Evolutionary conservation across 768 basidiomycete genomes (phyloP).

Genomic region (Hirschioporus abietinus): DNA sequence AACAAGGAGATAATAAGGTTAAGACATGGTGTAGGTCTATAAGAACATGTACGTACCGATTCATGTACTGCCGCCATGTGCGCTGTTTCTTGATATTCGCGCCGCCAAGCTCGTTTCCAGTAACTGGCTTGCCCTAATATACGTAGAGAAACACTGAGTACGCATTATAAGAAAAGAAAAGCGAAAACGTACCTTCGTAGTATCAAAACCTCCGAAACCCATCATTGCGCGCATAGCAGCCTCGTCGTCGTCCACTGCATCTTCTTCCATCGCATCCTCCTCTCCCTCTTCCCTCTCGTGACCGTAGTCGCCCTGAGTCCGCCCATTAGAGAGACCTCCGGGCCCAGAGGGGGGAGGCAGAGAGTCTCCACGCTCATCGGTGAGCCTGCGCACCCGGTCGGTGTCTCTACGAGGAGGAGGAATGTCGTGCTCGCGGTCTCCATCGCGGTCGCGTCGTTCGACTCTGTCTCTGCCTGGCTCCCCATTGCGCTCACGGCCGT

Average conservation of each 20-base stretch:
- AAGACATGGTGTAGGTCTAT: slow-evolving; percentile 12
- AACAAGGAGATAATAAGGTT: slow-evolving; percentile 12
- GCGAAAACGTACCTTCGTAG: slow-evolving; percentile 65
- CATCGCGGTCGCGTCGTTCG: slow-evolving; percentile 19
- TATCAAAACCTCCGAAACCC: slow-evolving; percentile 84
- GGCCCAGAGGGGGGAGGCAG: neutral
- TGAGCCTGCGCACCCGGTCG: neutral
- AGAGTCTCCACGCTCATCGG: neutral
- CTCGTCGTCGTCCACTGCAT: slow-evolving; percentile 58
- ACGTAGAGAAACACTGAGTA: slow-evolving; percentile 7
- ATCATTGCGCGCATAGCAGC: slow-evolving; percentile 85
- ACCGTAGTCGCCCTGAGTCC: slow-evolving; percentile 35
- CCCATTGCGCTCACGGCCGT: slow-evolving; percentile 27
- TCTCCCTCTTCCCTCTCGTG: slow-evolving; percentile 48
- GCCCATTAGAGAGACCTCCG: neutral
- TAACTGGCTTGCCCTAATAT: slow-evolving; percentile 67
- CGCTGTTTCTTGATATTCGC: slow-evolving; percentile 72
- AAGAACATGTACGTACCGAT: slow-evolving; percentile 46
- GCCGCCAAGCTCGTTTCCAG: slow-evolving; percentile 74
- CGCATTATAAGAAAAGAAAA: neutral
- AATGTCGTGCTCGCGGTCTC: slow-evolving; percentile 13
- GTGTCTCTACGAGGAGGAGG: slow-evolving; percentile 6
- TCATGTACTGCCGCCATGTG: slow-evolving; percentile 99
- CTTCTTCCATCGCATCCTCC: slow-evolving; percentile 29
- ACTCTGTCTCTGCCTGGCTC: slow-evolving; percentile 14